Evolutionary conservation across 2,329 filamentous ascomycete genomes (phyloP), one percentile per base, ranked within the genome.

Genomic region (Colletotrichum sublineola): DNA sequence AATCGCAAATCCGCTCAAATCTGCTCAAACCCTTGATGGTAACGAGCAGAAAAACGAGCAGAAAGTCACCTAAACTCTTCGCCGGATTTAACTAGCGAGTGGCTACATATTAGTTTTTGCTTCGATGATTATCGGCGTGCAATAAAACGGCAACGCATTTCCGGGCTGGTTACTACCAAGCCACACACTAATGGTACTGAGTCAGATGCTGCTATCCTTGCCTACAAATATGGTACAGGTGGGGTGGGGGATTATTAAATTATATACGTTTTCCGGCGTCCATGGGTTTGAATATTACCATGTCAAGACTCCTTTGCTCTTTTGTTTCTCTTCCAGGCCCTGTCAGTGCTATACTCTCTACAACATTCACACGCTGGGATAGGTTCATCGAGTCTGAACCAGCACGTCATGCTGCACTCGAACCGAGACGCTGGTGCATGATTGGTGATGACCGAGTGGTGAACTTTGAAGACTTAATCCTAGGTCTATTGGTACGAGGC

Each of bases 1-100:
- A 11, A n/a, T 29, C 31, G 29, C 14, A 40, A 68, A 71, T n/a
- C 14, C 31, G 50, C 68, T 71, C 68, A 71, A 73, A 70, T 55
- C 31, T 48, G 60, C 66, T 69, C 70, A 65, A 58, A 38, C 48
- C 67, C 24, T 44, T 40, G 38, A 50, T 8, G 44, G 40, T 50
- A 38, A 18, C 44, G 24, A 24, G 24, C 24, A 24, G 24, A 24
- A 24, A 24, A 24, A 24, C 24, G 24, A 58, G 11, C 48, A 31
- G 29, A 18, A 52, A 14, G n/a, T 40, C 53, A 38, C n/a, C 36
- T 15, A 29, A 29, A 11, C 5, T 40, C 52, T 29, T 53, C 1
- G 20, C 31, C 18, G 40, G 11, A 63, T 38, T 36, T 38, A 52
- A 56, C 48, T 20, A 24, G 2, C 46, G 24, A 63, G 50, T 18